Evolutionary conservation across 1,139 yeast genomes (phyloP).

Genomic region (Geotrichum fermentans): DNA sequence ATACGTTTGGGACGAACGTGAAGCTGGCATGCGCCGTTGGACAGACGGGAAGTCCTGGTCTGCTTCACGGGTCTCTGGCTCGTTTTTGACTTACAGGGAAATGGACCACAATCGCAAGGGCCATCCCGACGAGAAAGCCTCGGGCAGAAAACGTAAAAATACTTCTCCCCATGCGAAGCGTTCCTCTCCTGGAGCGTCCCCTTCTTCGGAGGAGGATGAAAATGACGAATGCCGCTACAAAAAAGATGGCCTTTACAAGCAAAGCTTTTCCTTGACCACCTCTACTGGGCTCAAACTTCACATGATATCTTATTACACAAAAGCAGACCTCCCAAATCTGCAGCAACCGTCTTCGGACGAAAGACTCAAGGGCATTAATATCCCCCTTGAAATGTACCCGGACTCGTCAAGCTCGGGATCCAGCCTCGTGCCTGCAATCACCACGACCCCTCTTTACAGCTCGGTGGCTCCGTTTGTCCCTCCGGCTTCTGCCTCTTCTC

Average conservation of each 20-base stretch:
- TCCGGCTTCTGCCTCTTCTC: not conserved
- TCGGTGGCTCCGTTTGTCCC: not conserved
- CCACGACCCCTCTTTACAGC: constrained; percentile 25
- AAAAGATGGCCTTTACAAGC: constrained; percentile 51
- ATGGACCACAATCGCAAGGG: constrained; percentile 9
- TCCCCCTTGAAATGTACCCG: constrained; percentile 42
- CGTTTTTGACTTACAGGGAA: constrained; percentile 48
- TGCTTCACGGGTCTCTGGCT: constrained; percentile 56
- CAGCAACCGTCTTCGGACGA: constrained; percentile 44
- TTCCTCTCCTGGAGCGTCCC: constrained; percentile 1
- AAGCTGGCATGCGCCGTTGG: constrained; percentile 60
- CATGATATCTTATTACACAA: constrained; percentile 49
- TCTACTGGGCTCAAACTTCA: constrained; percentile 50
- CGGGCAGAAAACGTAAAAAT: constrained; percentile 15
- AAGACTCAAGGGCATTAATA: constrained; percentile 34
- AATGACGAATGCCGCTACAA: constrained; percentile 38
- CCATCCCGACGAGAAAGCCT: not conserved
- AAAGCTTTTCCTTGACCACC: constrained; percentile 52
- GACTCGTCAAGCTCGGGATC: constrained; percentile 31
- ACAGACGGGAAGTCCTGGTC: constrained; percentile 63
- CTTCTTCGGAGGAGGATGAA: constrained; percentile 15
- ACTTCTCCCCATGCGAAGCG: constrained; percentile 12
- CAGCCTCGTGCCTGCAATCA: constrained; percentile 30
- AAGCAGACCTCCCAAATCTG: constrained; percentile 34
- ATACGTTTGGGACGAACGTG: constrained; percentile 57